These are phyloP conservation scores for Turnera subulata DNA, from an alignment of 345 rosid genomes.

Conservation along the genomic window DNA sequence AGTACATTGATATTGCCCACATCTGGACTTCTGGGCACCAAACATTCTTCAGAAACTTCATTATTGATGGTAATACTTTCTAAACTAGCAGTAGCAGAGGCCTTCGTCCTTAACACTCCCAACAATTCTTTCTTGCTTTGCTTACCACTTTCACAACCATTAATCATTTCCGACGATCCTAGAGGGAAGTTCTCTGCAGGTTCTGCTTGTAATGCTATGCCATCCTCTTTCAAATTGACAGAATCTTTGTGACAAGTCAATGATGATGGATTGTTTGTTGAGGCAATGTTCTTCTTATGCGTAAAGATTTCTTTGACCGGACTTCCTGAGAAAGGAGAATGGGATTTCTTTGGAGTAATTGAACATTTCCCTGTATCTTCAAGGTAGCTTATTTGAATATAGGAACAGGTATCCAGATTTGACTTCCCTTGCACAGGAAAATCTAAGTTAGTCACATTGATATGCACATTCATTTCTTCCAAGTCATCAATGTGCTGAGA, in stretches of 20 bases:
- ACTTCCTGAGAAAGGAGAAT: no score
- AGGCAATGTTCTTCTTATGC: conserved; percentile 6
- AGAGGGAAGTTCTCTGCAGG: conserved; percentile 5
- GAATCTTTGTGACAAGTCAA: not conserved
- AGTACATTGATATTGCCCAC: not conserved
- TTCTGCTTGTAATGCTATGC: conserved; percentile 3
- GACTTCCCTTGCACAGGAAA: not conserved
- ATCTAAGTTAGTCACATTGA: not conserved
- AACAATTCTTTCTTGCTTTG: conserved; percentile 1
- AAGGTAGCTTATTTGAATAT: not conserved
- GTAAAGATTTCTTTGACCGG: no score
- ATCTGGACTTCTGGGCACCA: not conserved
- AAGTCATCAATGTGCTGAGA: not conserved
- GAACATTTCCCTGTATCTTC: not conserved
- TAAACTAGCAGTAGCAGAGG: conserved; percentile 11
- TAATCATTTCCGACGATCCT: conserved; percentile 16
- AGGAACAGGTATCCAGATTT: not conserved
- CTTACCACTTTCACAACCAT: conserved; percentile 2
- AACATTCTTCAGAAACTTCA: not conserved
- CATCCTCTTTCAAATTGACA: conserved; percentile 11
- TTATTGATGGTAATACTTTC: not conserved
- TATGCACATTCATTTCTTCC: conserved; percentile 6
- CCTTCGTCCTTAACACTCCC: conserved; percentile 5
- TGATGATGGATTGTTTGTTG: conserved; percentile 2
- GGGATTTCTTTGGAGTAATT: not conserved